Percentiles rank a stretch among this genome's conserved stretches.
Conservation (phyloP, 352 stramenopile genomes). For the Pythium vanterpoolii region DNA sequence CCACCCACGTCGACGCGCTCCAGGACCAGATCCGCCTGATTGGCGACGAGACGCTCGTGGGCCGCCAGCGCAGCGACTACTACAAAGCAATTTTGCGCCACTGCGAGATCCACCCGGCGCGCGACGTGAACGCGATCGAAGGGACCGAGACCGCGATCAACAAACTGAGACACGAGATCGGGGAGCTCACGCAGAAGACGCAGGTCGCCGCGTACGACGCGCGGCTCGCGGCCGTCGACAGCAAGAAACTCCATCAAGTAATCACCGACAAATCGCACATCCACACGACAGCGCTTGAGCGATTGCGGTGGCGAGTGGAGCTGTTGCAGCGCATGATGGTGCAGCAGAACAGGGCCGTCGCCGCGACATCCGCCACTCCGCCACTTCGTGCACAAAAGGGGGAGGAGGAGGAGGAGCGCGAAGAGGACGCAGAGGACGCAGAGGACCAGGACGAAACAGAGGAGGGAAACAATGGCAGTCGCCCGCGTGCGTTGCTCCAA, state of each 20-base stretch:
- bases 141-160: conserved; percentile 54
- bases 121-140: conserved; percentile 76
- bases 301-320: conserved; percentile 65
- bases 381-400: no score
- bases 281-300: conserved; percentile 54
- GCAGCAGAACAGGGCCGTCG: conserved; percentile 5
- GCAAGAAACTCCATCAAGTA: conserved; percentile 61
- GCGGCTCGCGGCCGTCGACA: conserved; percentile 50
- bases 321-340: conserved; percentile 50
- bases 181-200: conserved; percentile 64
- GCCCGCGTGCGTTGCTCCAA: not conserved
- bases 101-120: conserved; percentile 73
- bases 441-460: not conserved
- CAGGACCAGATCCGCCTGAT: conserved; percentile 61
- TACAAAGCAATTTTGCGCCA: conserved; percentile 78
- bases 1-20: conserved; percentile 53
- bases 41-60: conserved; percentile 55
- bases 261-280: conserved; percentile 67
- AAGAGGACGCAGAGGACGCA: not conserved
- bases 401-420: not conserved
- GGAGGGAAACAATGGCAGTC: not conserved
- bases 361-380: no score
- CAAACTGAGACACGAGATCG: conserved; percentile 62
- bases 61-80: conserved; percentile 71
- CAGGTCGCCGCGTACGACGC: conserved; percentile 74